phyloP scores from a whole-genome alignment of 139 green algal species.

The Spirogloea muscicola region DNA sequence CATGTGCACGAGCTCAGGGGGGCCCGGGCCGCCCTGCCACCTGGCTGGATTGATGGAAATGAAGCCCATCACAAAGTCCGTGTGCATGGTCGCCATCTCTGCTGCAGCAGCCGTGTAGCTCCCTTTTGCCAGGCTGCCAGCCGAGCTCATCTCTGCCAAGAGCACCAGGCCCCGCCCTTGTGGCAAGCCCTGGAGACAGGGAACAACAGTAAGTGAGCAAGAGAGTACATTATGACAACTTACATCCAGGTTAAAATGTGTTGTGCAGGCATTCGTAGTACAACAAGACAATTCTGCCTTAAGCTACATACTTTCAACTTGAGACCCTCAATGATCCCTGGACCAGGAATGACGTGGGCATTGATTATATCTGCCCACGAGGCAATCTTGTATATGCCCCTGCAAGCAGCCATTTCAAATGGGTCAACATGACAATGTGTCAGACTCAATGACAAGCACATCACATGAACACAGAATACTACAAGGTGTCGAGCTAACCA shows the following conservation, averaged over 20 bases:
- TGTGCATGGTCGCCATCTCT: constrained; percentile 66
- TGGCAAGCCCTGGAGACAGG: constrained; percentile 36
- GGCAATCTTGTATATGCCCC: constrained; percentile 85
- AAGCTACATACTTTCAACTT: constrained; percentile 69
- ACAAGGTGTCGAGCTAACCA: too few species aligned
- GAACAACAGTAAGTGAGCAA: too few species aligned
- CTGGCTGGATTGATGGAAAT: constrained; percentile 82
- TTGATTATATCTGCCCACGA: constrained; percentile 97
- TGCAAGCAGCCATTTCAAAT: too few species aligned
- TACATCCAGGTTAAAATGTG: too few species aligned
- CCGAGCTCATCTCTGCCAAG: constrained; percentile 91
- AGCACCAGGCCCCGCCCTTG: constrained; percentile 68
- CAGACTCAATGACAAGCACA: too few species aligned
- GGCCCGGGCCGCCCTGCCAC: constrained; percentile 65
- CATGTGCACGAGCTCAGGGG: constrained; percentile 96
- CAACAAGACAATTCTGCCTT: too few species aligned
- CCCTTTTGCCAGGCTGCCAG: constrained; percentile 85
- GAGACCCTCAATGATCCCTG: constrained; percentile 96
- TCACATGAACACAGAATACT: too few species aligned
- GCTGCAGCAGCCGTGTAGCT: constrained; percentile 83
- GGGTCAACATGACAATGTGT: too few species aligned
- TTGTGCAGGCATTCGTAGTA: too few species aligned
- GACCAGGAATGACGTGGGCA: constrained; percentile 88
- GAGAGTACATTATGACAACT: too few species aligned
- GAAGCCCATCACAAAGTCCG: constrained; percentile 99